Evolutionary conservation across 2,329 filamentous ascomycete species (phyloP).

Genomic region (Colletotrichum horii): DNA sequence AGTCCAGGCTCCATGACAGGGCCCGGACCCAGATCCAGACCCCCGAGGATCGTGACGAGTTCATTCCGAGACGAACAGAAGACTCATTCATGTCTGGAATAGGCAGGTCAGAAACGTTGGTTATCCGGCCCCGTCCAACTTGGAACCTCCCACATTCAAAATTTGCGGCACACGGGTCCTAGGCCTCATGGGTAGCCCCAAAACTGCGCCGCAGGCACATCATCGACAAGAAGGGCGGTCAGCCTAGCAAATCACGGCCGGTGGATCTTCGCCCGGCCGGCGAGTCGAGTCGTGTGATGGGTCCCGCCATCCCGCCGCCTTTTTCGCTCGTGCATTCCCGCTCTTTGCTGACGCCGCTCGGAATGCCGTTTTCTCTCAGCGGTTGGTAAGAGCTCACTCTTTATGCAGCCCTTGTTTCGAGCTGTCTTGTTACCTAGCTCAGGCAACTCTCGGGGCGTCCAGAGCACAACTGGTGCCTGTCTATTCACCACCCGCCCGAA

Average conservation of each 20-base stretch:
- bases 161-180: not conserved
- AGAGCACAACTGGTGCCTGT: not conserved
- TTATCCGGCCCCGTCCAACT: not conserved
- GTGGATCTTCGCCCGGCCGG: not conserved
- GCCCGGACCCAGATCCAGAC: not conserved
- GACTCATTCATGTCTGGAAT: not conserved
- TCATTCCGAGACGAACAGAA: not conserved
- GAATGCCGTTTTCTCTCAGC: not conserved
- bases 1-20: not conserved
- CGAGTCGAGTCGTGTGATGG: not conserved
- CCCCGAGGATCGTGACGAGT: not conserved
- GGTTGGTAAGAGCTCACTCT: not conserved
- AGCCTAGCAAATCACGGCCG: conserved; percentile 12
- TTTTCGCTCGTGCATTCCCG: not conserved
- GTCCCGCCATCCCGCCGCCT: not conserved
- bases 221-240: conserved; percentile 12
- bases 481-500: not conserved
- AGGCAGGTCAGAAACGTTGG: not conserved
- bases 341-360: not conserved
- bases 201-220: not conserved
- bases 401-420: not conserved
- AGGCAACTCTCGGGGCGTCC: not conserved
- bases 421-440: not conserved
- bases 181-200: not conserved
- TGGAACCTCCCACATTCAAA: not conserved